These are phyloP conservation scores for Planoprotostelium fungivorum DNA, from an alignment of 78 protist species.

Conservation along the genomic window DNA sequence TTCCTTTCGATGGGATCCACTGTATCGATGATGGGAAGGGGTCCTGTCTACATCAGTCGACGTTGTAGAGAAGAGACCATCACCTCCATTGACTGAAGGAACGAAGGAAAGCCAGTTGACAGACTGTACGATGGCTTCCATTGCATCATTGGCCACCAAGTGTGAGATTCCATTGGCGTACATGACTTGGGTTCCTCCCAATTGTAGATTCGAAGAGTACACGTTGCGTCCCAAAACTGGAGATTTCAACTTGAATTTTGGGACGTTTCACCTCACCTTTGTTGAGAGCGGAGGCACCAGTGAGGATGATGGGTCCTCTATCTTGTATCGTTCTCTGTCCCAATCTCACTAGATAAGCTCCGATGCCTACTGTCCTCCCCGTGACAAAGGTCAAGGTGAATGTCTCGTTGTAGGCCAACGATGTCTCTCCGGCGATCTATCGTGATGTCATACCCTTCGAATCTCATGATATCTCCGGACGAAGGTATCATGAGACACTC, in stretches of 20 bases:
- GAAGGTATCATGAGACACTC: too few relatives aligned
- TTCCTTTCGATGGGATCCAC: slow-evolving; percentile 70
- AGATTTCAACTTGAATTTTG: neutral
- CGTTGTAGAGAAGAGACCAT: neutral
- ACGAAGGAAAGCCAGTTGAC: slow-evolving; percentile 87
- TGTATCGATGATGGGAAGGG: slow-evolving; percentile 47
- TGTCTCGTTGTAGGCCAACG: slow-evolving; percentile 85
- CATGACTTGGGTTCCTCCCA: slow-evolving; percentile 97
- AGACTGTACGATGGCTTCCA: slow-evolving; percentile 65
- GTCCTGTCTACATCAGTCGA: neutral
- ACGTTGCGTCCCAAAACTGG: slow-evolving; percentile 83
- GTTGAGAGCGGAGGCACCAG: slow-evolving; percentile 95
- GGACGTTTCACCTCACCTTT: slow-evolving; percentile 43
- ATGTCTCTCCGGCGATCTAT: slow-evolving; percentile 95
- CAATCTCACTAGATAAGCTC: slow-evolving; percentile 95
- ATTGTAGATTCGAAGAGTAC: slow-evolving; percentile 88
- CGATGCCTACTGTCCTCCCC: slow-evolving; percentile 97
- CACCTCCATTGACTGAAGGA: slow-evolving; percentile 57
- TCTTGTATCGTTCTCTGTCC: slow-evolving; percentile 89
- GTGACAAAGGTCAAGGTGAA: slow-evolving; percentile 90
- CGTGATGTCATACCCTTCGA: slow-evolving; percentile 5
- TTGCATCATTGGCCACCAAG: slow-evolving; percentile 69
- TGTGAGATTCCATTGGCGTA: slow-evolving; percentile 94
- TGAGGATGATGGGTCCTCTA: slow-evolving; percentile 86
- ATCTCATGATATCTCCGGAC: neutral